Conservation (phyloP, 2,329 filamentous ascomycete species). For the Calonectria pteridis region DNA sequence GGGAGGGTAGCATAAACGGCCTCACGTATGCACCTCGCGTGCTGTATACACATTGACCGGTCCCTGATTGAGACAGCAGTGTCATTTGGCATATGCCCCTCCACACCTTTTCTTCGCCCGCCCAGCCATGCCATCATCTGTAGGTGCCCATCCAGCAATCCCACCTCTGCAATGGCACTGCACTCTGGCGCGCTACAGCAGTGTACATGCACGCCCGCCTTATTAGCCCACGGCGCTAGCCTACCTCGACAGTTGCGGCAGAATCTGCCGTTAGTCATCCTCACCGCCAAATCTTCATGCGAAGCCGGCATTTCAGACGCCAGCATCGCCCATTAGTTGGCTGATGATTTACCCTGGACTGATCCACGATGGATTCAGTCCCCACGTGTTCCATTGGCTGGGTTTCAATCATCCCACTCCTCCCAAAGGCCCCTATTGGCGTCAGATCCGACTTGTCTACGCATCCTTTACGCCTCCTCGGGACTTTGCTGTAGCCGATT, state of each 20-base stretch:
- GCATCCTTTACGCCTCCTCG: not conserved
- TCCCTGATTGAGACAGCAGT: not conserved
- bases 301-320: not conserved
- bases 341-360: constrained; percentile 10
- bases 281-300: constrained; percentile 21
- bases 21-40: not conserved
- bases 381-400: constrained; percentile 35
- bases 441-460: not conserved
- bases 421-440: not conserved
- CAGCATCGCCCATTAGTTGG: not conserved
- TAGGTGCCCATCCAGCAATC: not conserved
- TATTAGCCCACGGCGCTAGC: constrained; percentile 2
- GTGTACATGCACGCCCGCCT: not conserved
- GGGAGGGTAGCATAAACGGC: constrained; percentile 3
- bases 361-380: not conserved
- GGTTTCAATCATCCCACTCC: constrained; percentile 13
- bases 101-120: constrained; percentile 10
- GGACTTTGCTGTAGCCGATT: not conserved
- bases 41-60: not conserved
- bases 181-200: not conserved
- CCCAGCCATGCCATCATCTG: not conserved
- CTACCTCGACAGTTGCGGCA: not conserved
- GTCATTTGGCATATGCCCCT: constrained; percentile 10
- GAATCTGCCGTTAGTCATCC: not conserved
- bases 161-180: not conserved